Base-by-base conservation (phyloP, 2,329 filamentous ascomycete species). In the Zelopaecilomyces penicillatus region DNA sequence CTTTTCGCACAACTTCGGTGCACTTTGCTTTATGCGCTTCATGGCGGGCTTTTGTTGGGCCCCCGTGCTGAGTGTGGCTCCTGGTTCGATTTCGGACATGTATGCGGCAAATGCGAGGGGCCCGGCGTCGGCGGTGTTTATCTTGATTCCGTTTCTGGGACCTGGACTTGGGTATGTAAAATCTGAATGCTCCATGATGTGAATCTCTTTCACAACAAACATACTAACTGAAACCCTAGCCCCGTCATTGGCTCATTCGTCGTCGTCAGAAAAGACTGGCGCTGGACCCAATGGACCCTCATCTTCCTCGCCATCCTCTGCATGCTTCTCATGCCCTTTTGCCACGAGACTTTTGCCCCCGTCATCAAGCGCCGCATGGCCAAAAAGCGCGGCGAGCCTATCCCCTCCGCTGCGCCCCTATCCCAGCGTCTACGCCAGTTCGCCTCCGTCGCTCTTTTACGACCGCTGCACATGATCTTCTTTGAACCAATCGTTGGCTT, bases 401-500 rank as follows among this genome's bases (percentile, higher is more conserved):
- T 60, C 0, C 56, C 59, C 1, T 50, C 52, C 0, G 41, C 42
- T 0, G 54, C 58, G 0, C 57, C 65, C 0, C 10, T 61, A 4
- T 6, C 39, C 0, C 41, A 53, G 6, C 59, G 54, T 4, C 37
- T 67, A 28, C 53, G 50, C 19, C 12, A 49, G 1, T 72, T 75
- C 46, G 48, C 70, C 3, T 60, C 67, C 0, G 59, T 68, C 1
- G 67, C 70, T 2, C 56, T 77, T 1, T 48, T 75, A 11, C 65
- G 76, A 8, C 78, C 78, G 0, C 12, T 80, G 1, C 68, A 71
- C 37, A 80, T 85, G 68, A 66, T 84, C 6, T 55, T 80, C 35
- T 71, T 73, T 1, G 81, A 85, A 52, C 80, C 80, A 3, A 81
- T 85, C 33, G 74, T 83, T 2, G 71, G 73, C 8, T 76, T 80